phyloP scores from a whole-genome alignment of 768 basidiomycete species.

The Neoboletus brunneissimus region DNA sequence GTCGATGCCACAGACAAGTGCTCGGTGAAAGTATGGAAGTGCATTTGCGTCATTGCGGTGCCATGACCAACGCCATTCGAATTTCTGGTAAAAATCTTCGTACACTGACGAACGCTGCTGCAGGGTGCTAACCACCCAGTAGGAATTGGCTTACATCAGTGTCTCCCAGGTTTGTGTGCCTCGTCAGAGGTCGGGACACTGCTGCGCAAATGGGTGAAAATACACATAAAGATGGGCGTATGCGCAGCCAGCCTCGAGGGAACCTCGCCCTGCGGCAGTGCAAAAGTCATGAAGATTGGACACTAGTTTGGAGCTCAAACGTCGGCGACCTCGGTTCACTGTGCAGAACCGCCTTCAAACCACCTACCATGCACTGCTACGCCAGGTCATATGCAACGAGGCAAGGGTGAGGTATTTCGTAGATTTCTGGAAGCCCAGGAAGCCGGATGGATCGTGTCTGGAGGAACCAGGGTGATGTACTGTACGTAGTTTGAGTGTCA shows the following conservation, averaged over 20 bases:
- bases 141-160: conserved; percentile 1
- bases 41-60: conserved; percentile 23
- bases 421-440: conserved; percentile 2
- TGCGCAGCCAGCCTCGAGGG: conserved; percentile 26
- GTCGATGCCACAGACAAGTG: conserved; percentile 9
- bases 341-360: conserved; percentile 11
- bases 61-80: conserved; percentile 5
- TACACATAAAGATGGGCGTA: neutral
- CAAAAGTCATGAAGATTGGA: neutral
- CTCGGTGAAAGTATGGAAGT: conserved; percentile 14
- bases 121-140: neutral
- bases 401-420: conserved; percentile 19
- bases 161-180: conserved; percentile 3
- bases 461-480: neutral
- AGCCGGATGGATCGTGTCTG: neutral
- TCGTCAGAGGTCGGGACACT: neutral
- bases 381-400: conserved; percentile 16
- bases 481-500: neutral
- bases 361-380: conserved; percentile 9
- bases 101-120: conserved; percentile 12
- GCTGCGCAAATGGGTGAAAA: neutral
- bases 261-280: conserved; percentile 28
- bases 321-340: conserved; percentile 10
- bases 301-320: neutral
- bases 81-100: conserved; percentile 1